These are phyloP conservation scores for Suhomyces xylopsoci DNA, from an alignment of 805 yeast species.

Conservation along the genomic window DNA sequence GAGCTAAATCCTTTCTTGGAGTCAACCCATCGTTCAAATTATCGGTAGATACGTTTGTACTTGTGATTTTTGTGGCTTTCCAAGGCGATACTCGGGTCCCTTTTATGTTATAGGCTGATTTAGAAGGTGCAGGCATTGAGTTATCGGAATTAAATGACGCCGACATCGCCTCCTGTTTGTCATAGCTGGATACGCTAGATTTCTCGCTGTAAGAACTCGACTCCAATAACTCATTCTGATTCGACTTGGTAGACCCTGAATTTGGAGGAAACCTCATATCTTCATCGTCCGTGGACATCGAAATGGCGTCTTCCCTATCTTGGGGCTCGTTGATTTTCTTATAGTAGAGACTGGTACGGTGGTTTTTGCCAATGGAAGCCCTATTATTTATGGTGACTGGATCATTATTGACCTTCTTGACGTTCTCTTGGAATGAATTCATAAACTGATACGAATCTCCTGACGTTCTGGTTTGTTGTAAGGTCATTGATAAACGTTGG, in stretches of 20 bases:
- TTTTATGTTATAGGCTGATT: constrained; percentile 9
- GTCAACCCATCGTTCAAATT: background rate
- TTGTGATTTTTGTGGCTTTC: background rate
- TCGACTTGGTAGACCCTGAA: background rate
- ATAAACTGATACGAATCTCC: constrained; percentile 41
- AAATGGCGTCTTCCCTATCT: constrained; percentile 8
- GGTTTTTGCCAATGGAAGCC: constrained; percentile 6
- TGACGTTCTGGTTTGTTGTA: constrained; percentile 33
- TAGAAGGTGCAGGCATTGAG: background rate
- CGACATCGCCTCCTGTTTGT: background rate
- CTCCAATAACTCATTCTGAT: constrained; percentile 15
- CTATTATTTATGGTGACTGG: constrained; percentile 2
- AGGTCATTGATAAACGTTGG: constrained; percentile 34
- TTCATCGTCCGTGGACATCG: background rate
- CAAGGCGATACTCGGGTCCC: constrained; percentile 5
- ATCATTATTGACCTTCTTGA: constrained; percentile 23
- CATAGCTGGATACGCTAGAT: constrained; percentile 22
- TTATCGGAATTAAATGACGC: background rate
- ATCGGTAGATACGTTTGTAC: background rate
- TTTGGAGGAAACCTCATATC: background rate
- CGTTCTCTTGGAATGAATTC: constrained; percentile 38
- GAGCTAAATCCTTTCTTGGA: background rate
- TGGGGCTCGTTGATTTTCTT: constrained; percentile 26
- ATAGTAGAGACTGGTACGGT: constrained; percentile 31
- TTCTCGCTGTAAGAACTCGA: constrained; percentile 23